Evolutionary conservation across 1,284 basidiomycete species (phyloP).

Genomic region (Ceratobasidium sp.): DNA sequence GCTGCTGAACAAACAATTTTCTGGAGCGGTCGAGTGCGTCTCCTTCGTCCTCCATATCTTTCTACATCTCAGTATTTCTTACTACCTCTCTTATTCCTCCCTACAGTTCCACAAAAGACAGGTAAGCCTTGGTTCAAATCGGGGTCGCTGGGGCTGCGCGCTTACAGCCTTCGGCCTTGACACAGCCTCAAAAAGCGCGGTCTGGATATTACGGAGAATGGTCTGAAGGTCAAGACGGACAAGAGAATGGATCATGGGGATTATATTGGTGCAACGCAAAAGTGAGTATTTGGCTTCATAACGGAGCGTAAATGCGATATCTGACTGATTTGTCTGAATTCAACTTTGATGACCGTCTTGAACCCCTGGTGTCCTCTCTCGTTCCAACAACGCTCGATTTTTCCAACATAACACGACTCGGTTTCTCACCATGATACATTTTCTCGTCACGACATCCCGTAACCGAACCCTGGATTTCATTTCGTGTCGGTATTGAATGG

Average conservation of each 20-base stretch:
- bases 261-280: constrained; percentile 78
- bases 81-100: neutral
- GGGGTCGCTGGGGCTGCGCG: too few relatives aligned
- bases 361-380: too few relatives aligned
- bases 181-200: constrained; percentile 71
- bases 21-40: constrained; percentile 38
- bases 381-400: too few relatives aligned
- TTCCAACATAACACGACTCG: neutral
- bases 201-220: constrained; percentile 66
- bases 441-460: neutral
- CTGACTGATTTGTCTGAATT: neutral
- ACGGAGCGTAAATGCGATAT: too few relatives aligned
- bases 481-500: neutral
- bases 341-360: too few relatives aligned
- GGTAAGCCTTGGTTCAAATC: neutral
- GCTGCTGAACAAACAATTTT: constrained; percentile 27
- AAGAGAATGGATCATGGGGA: constrained; percentile 69
- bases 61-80: neutral
- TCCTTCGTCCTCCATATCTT: too few relatives aligned
- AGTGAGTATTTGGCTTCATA: constrained; percentile 65
- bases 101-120: constrained; percentile 30
- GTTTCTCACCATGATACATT: too few relatives aligned
- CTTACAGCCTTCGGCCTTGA: too few relatives aligned
- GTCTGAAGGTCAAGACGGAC: constrained; percentile 73
- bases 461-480: neutral